phyloP scores from a whole-genome alignment of 306 rosid species.

The Cicer pinnatifidum region DNA sequence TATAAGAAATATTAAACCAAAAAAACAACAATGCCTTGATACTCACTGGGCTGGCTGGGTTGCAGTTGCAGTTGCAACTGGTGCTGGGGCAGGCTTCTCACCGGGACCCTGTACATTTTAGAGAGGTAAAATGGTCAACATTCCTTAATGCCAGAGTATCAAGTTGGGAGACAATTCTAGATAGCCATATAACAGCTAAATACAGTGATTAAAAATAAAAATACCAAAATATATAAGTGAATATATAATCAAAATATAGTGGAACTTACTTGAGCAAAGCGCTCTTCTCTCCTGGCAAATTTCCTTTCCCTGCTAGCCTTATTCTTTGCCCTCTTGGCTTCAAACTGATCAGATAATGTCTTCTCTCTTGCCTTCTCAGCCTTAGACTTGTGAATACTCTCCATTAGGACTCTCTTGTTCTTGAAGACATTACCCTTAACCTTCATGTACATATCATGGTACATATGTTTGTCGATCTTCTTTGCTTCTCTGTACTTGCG shows the following conservation, averaged over 20 bases:
- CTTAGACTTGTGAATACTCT: constrained; percentile 96
- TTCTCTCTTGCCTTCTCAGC: constrained; percentile 98
- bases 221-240: not conserved
- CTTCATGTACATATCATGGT: constrained; percentile 98
- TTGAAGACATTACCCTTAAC: constrained; percentile 97
- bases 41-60: constrained; percentile 14
- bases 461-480: constrained; percentile 96
- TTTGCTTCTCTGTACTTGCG: constrained; percentile 91
- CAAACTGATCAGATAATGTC: constrained; percentile 90
- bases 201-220: not conserved
- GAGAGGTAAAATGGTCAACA: not conserved
- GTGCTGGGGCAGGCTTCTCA: not conserved
- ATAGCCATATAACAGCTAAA: not conserved
- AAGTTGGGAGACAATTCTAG: not conserved
- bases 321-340: constrained; percentile 92
- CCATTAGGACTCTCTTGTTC: constrained; percentile 95
- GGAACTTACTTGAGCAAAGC: constrained; percentile 73
- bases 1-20: not conserved
- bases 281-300: constrained; percentile 81
- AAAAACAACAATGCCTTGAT: not conserved
- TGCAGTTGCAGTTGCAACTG: not conserved
- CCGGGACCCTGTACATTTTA: not conserved
- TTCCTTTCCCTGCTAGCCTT: constrained; percentile 94
- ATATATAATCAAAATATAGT: not conserved
- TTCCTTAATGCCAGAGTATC: not conserved